Conservation (phyloP, 495 filamentous ascomycete genomes). For the Podospora pseudoanserina region DNA sequence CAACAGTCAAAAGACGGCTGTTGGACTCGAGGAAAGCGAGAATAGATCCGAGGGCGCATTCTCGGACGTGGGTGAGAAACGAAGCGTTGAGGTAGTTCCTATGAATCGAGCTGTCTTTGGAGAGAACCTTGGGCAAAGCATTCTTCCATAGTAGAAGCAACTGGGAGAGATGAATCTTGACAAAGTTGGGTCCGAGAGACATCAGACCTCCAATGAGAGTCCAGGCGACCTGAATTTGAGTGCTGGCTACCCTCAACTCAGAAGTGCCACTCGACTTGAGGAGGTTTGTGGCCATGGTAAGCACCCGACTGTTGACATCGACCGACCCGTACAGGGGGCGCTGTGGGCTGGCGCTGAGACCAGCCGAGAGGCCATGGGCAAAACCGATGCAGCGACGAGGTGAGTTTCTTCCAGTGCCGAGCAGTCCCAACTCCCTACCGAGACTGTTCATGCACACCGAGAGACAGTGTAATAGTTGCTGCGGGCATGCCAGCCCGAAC, state of each 20-base stretch:
- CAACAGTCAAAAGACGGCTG: conserved; percentile 81
- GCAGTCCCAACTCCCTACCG: conserved; percentile 74
- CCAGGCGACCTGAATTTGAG: conserved; percentile 97
- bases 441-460: conserved; percentile 97
- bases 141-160: conserved; percentile 97
- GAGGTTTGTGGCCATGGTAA: conserved; percentile 85
- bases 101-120: conserved; percentile 81
- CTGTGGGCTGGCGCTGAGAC: conserved; percentile 80
- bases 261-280: conserved; percentile 90
- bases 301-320: conserved; percentile 86
- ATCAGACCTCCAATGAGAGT: conserved; percentile 94
- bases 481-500: conserved; percentile 85
- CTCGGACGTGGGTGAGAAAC: conserved; percentile 89
- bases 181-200: conserved; percentile 95
- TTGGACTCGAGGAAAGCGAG: conserved; percentile 94
- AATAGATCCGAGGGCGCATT: conserved; percentile 90
- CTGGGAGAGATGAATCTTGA: conserved; percentile 97
- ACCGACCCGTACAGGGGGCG: conserved; percentile 93
- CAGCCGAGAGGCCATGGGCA: conserved; percentile 88
- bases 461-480: conserved; percentile 85
- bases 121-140: conserved; percentile 87
- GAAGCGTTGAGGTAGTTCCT: conserved; percentile 80
- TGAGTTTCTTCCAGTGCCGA: conserved; percentile 71
- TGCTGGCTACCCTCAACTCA: conserved; percentile 85
- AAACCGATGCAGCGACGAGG: conserved; percentile 84